Conservation (phyloP, 78 protist genomes). For the Mantamonas sphyraenae region DNA sequence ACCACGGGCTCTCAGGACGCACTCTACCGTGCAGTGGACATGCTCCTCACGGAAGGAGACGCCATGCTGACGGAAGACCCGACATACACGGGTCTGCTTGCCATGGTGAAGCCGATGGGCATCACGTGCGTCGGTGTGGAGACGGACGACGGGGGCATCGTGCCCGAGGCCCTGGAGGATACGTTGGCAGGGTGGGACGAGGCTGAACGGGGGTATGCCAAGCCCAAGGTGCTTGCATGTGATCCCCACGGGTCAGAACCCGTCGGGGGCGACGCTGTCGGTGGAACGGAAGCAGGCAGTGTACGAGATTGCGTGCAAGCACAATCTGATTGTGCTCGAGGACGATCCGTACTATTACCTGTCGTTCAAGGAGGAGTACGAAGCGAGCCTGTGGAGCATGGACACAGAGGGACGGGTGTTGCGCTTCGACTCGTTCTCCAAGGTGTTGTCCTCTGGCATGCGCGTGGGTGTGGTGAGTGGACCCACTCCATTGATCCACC, state of each 20-base stretch:
- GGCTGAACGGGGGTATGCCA: background rate
- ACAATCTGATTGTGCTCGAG: slow-evolving; percentile 72
- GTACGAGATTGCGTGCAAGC: slow-evolving; percentile 31
- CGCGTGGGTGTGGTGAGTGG: slow-evolving; percentile 73
- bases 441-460: slow-evolving; percentile 70
- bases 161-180: slow-evolving; percentile 5
- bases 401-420: slow-evolving; percentile 76
- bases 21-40: slow-evolving; percentile 8
- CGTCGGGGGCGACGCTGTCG: slow-evolving; percentile 67
- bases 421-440: slow-evolving; percentile 73
- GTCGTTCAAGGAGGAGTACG: background rate
- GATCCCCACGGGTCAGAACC: slow-evolving; percentile 77
- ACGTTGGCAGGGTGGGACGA: slow-evolving; percentile 6
- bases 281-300: slow-evolving; percentile 35
- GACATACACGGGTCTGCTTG: slow-evolving; percentile 30
- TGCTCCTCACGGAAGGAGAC: slow-evolving; percentile 5
- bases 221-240: background rate
- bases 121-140: background rate
- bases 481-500: slow-evolving; percentile 36
- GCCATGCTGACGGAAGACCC: slow-evolving; percentile 24
- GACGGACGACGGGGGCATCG: slow-evolving; percentile 22
- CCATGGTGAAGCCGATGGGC: slow-evolving; percentile 16
- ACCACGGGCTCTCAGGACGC: slow-evolving; percentile 24
- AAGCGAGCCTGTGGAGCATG: slow-evolving; percentile 36
- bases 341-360: slow-evolving; percentile 89